These are phyloP conservation scores for Mycena albidolilacea DNA, from an alignment of 768 basidiomycete species.

Conservation along the genomic window DNA sequence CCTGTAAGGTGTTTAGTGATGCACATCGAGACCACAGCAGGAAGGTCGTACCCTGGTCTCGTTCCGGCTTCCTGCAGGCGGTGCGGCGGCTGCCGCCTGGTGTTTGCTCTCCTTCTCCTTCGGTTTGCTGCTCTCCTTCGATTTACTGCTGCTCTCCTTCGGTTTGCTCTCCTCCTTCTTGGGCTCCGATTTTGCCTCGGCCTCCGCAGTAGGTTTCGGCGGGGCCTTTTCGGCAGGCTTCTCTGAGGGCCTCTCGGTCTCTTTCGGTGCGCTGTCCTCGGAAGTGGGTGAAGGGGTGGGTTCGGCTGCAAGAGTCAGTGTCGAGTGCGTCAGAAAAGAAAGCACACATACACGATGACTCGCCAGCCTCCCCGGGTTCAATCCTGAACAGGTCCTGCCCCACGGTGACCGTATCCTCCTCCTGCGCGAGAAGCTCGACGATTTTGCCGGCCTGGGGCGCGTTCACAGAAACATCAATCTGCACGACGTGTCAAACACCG, in stretches of 20 bases:
- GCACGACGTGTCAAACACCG: constrained; percentile 29
- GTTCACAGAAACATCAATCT: constrained; percentile 99
- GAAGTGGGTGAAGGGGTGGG: constrained; percentile 47
- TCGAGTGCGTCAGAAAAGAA: not conserved
- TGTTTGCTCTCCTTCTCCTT: constrained; percentile 48
- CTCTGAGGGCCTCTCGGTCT: constrained; percentile 59
- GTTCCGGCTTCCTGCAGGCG: constrained; percentile 68
- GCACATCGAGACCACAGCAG: not conserved
- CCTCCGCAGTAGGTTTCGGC: constrained; percentile 45
- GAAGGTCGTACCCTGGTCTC: constrained; percentile 81
- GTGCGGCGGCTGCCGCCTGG: constrained; percentile 44
- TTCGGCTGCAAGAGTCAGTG: constrained; percentile 33
- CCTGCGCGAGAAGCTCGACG: constrained; percentile 86
- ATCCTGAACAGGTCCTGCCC: constrained; percentile 95
- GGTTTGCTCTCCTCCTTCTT: constrained; percentile 47
- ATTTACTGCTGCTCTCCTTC: no score
- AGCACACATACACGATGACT: constrained; percentile 57
- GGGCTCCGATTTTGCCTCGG: constrained; percentile 38
- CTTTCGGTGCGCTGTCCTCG: constrained; percentile 52
- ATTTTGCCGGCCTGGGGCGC: constrained; percentile 92
- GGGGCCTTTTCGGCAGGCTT: constrained; percentile 52
- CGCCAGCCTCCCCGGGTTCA: constrained; percentile 80
- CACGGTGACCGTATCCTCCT: constrained; percentile 95
- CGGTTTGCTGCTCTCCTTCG: constrained; percentile 8
- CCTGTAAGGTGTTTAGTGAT: constrained; percentile 57